Evolutionary conservation across 352 stramenopile genomes (phyloP).

Genomic region (Pythium scleroteichum): DNA sequence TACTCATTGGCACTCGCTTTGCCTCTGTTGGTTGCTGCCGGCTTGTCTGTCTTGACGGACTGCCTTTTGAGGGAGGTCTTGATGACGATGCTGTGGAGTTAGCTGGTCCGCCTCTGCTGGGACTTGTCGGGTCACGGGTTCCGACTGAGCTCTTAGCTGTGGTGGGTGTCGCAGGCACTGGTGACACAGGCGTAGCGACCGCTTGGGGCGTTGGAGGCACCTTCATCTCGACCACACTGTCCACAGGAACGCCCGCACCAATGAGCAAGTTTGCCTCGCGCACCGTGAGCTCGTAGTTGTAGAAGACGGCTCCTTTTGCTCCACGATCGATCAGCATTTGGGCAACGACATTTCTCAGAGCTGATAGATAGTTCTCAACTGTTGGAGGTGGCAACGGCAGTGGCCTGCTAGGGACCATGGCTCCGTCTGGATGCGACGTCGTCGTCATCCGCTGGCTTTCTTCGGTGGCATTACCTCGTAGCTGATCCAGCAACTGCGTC

Average conservation of each 20-base stretch:
- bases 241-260: slow-evolving; percentile 43
- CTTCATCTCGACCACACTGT: slow-evolving; percentile 63
- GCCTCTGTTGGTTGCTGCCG: slow-evolving; percentile 5
- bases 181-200: neutral
- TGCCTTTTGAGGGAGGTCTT: slow-evolving; percentile 12
- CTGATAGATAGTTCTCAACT: slow-evolving; percentile 27
- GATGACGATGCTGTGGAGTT: neutral
- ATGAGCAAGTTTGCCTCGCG: slow-evolving; percentile 50
- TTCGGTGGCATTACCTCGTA: slow-evolving; percentile 19
- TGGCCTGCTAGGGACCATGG: too few species aligned
- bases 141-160: neutral
- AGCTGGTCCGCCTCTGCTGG: neutral
- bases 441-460: slow-evolving; percentile 3
- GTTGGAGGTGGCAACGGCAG: too few species aligned
- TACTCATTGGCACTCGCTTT: neutral
- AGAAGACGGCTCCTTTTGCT: slow-evolving; percentile 53
- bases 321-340: neutral
- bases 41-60: slow-evolving; percentile 9
- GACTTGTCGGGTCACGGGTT: slow-evolving; percentile 1
- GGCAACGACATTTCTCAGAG: slow-evolving; percentile 22
- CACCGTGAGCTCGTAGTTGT: slow-evolving; percentile 52
- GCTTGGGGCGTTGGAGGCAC: slow-evolving; percentile 4
- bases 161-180: neutral
- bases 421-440: too few species aligned
- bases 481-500: slow-evolving; percentile 26